Base-by-base conservation (phyloP, 169 alveolate genomes). In the Toxoplasma gondii region DNA sequence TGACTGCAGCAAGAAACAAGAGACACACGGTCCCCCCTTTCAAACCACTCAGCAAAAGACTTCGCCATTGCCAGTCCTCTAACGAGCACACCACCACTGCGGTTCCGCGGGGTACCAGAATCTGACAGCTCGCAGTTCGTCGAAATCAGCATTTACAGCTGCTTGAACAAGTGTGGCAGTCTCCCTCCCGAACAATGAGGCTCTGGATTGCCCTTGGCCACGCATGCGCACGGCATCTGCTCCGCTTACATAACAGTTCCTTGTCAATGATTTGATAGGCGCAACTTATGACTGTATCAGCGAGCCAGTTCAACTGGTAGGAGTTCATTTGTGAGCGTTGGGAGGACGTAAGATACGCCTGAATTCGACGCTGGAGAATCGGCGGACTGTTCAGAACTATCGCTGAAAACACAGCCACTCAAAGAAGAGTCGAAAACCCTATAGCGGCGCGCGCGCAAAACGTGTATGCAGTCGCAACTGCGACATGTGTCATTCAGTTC, bases 1-100 rank as follows among this genome's bases (percentile, higher is more conserved):
- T 78, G 45, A 78, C 87, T 78, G 87, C 87, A 78, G 16, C 41
- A 27, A 78, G 53, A 78, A 19, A 78, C 87, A 78, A 27, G 87
- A 31, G 39, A 2, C 19, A 24, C 19, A 31, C 39, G 19, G 83
- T 29, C 19, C 0, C 22, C 16, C 58, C 58, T 49, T 49, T 5
- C 58, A 49, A 49, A 9, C 27, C 58, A 49, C 58, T 17, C 12
- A 12, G 0, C 22, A 49, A 9, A 49, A 9, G 58, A 49, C 58
- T 39, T 39, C 58, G 58, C 22, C 4, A 49, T 49, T 49, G 58
- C 58, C 27, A 49, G 58, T 49, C 58, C 12, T 9, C 58, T 49
- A 49, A 49, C 22, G 58, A 49, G 58, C 58, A 49, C 22, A 12
- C 58, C 4, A 49, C 27, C 58, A 12, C 58, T 0, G 1, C 27